Base-by-base conservation (phyloP, 306 rosid species). In the Castanea sativa region DNA sequence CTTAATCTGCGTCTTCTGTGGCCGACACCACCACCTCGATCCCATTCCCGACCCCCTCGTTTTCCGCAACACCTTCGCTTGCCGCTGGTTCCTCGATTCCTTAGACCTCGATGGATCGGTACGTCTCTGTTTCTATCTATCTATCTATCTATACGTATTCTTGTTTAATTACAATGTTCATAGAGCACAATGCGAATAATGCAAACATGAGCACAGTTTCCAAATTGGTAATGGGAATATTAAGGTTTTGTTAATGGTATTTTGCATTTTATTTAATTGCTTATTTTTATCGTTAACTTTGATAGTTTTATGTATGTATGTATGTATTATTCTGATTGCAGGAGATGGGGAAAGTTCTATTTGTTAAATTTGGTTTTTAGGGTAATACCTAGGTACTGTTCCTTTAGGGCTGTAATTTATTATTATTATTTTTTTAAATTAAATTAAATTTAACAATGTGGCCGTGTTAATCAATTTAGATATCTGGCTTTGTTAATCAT, bases 81-180 rank as follows among this genome's bases (percentile, higher is more conserved):
- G 83, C 81, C 89, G 85, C 5, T 96, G 93, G 97, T 74, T 96
- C 53, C 98, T 96, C 69, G 86, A 89, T 3, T 91, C 93, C 51
- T 84, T 96, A 52, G 60, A 81, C 51, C 85, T 96, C 30, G 88
- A 89, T 81, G 97, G 93, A 89, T 90, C 94, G 94, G 99, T 96
- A 89, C n/a, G 78, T n/a, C 53, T 49, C 45, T 41, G 45, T 41
- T 41, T 41, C 45, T 41, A 41, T 41, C 3, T 41, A 2, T 41
- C 11, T 38, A 38, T 38, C 45, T 41, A 8, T 41, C 23, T 23
- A 23, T 23, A 23, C 23, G 12, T 41, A 41, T 41, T 41, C 8
- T 8, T 41, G 11, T 41, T 8, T 41, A 41, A 41, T 7, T 41
- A 41, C 12, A 8, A 38, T 38, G 10, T 38, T 38, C 43, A 38